These are phyloP conservation scores for Starmerella apis DNA, from an alignment of 805 yeast genomes.

Conservation along the genomic window DNA sequence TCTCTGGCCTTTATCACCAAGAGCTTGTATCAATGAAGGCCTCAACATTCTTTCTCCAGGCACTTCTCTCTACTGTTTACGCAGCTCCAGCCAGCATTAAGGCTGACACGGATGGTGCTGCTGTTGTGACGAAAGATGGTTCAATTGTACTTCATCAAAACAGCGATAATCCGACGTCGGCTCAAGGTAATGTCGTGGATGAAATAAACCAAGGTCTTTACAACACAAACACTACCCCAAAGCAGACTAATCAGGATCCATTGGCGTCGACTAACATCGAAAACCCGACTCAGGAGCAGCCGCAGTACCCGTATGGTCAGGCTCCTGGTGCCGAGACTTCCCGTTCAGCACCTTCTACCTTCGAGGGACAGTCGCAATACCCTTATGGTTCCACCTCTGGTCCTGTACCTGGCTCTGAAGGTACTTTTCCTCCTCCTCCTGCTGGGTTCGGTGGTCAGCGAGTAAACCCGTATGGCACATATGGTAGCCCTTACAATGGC, in stretches of 20 bases:
- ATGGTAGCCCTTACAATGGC: slow-evolving; percentile 1
- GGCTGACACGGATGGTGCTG: slow-evolving; percentile 1
- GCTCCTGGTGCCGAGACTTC: neutral
- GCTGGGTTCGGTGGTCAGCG: neutral
- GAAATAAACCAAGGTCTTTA: slow-evolving; percentile 10
- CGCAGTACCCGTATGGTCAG: slow-evolving; percentile 1
- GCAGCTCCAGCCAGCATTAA: slow-evolving; percentile 16
- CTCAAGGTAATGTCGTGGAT: neutral
- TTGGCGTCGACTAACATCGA: neutral
- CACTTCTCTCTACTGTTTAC: slow-evolving; percentile 19
- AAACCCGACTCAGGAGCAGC: neutral
- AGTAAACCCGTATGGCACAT: slow-evolving; percentile 4
- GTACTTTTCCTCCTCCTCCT: no score
- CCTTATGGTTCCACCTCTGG: neutral
- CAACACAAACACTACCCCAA: neutral
- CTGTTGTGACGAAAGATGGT: slow-evolving; percentile 14
- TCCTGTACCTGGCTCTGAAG: no score
- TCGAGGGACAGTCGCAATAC: neutral
- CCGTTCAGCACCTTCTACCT: neutral
- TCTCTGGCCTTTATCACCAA: neutral
- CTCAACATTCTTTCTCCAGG: slow-evolving; percentile 15
- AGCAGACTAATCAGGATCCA: neutral
- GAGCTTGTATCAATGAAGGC: slow-evolving; percentile 7
- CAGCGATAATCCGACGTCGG: slow-evolving; percentile 4
- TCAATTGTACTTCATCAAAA: slow-evolving; percentile 15